A percentile compares a stretch with the other conserved stretches of the same genome.
These are phyloP conservation scores for Rhodotorula sp. DNA, from an alignment of 1,284 basidiomycete species.

Conservation along the genomic window DNA sequence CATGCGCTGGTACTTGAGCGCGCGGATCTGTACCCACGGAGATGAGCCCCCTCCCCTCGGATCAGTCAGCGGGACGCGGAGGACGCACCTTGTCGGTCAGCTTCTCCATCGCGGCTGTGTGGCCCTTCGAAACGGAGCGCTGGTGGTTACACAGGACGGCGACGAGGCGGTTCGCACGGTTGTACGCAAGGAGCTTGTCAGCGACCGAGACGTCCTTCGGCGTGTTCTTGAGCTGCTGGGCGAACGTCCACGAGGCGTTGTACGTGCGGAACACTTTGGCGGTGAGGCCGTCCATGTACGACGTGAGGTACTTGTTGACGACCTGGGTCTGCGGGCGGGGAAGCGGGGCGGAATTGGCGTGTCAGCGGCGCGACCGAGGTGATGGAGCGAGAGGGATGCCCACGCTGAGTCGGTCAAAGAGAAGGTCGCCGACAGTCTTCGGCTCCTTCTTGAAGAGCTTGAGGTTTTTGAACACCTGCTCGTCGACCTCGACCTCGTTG, in stretches of 20 bases:
- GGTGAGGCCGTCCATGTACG: conserved; percentile 93
- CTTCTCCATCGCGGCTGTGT: conserved; percentile 88
- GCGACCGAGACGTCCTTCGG: conserved; percentile 73
- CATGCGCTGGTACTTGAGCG: conserved; percentile 88
- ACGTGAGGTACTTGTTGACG: conserved; percentile 85
- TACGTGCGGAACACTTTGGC: conserved; percentile 99
- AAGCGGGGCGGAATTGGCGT: neutral
- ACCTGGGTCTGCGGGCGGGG: conserved; percentile 64
- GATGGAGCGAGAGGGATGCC: neutral
- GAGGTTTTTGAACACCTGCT: conserved; percentile 87
- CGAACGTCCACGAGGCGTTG: conserved; percentile 93
- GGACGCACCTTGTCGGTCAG: conserved; percentile 75
- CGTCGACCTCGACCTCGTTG: conserved; percentile 72
- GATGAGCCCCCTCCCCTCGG: too few species aligned
- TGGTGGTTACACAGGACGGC: conserved; percentile 98
- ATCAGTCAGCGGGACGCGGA: conserved; percentile 43
- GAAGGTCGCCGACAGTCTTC: conserved; percentile 81
- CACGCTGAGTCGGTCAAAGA: conserved; percentile 75
- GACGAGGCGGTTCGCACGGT: conserved; percentile 90
- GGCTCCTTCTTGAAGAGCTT: conserved; percentile 84
- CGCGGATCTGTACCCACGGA: conserved; percentile 54
- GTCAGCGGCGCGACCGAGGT: neutral
- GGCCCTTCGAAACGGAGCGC: conserved; percentile 83
- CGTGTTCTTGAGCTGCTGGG: conserved; percentile 76
- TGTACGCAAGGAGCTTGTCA: conserved; percentile 93